Evolutionary conservation across 306 rosid species (phyloP).

Genomic region (Ziziphus jujuba): DNA sequence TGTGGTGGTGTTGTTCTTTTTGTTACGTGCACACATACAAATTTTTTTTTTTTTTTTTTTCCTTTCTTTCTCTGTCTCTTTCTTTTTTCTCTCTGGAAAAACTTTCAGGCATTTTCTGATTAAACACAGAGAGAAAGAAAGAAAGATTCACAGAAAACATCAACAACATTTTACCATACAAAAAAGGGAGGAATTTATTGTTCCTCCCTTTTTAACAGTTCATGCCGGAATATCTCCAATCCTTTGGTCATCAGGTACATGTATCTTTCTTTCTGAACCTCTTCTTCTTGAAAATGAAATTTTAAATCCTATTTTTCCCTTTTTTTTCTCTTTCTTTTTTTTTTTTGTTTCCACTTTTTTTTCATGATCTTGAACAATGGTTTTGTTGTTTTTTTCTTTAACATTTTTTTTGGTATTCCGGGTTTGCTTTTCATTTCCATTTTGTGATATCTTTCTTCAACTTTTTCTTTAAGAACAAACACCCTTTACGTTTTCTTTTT

Average conservation of each 20-base stretch:
- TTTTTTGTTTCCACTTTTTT: not conserved
- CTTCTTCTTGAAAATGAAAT: not conserved
- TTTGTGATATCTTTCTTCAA: too few relatives aligned
- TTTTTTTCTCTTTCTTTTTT: not conserved
- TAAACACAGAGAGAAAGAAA: not conserved
- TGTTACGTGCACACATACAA: not conserved
- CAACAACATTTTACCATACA: not conserved
- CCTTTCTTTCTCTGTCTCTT: slow-evolving; percentile 2
- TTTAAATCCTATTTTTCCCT: not conserved
- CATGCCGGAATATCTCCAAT: slow-evolving; percentile 19
- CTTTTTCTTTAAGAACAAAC: too few relatives aligned
- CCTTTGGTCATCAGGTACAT: slow-evolving; percentile 4
- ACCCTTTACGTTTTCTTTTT: not conserved
- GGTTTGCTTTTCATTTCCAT: too few relatives aligned
- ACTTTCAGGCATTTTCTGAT: not conserved
- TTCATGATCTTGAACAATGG: not conserved
- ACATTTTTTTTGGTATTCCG: not conserved
- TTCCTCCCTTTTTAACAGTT: slow-evolving; percentile 47
- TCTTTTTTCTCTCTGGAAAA: too few relatives aligned
- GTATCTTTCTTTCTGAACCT: slow-evolving; percentile 20
- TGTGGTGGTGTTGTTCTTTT: too few relatives aligned
- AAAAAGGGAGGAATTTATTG: slow-evolving; percentile 50
- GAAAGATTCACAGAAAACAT: not conserved
- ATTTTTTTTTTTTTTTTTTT: not conserved
- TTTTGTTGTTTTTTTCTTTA: too few relatives aligned